Percentiles rank a stretch among this genome's conserved stretches.
These are phyloP conservation scores for Casuarina equisetifolia DNA, from an alignment of 306 rosid genomes.

Conservation along the genomic window DNA sequence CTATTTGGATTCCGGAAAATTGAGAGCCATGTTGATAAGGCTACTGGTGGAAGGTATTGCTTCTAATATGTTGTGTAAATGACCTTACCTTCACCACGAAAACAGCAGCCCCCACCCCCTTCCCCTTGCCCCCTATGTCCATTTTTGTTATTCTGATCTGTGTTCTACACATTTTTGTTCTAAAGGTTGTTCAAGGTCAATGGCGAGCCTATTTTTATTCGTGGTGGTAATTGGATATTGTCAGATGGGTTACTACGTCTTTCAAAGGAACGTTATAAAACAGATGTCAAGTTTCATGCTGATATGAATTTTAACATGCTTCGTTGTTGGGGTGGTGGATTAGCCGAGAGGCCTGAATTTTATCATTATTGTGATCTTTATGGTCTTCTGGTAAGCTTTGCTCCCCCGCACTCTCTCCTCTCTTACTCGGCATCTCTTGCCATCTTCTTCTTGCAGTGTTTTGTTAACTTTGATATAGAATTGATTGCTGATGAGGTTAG, in stretches of 20 bases:
- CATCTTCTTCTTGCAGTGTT: neutral
- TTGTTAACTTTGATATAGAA: neutral
- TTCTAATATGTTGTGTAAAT: slow-evolving; percentile 2
- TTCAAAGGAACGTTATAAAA: slow-evolving; percentile 75
- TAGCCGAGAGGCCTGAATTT: slow-evolving; percentile 94
- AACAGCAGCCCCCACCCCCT: neutral
- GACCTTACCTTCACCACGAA: neutral
- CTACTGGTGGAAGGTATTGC: slow-evolving; percentile 86
- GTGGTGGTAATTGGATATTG: slow-evolving; percentile 97
- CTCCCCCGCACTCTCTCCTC: slow-evolving; percentile 13
- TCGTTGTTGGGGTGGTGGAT: slow-evolving; percentile 98
- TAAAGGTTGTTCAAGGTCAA: slow-evolving; percentile 90
- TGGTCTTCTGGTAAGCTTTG: slow-evolving; percentile 78
- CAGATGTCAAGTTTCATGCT: slow-evolving; percentile 92
- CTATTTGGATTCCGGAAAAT: slow-evolving; percentile 90
- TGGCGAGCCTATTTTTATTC: slow-evolving; percentile 82
- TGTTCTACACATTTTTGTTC: slow-evolving; percentile 21
- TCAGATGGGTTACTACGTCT: slow-evolving; percentile 92
- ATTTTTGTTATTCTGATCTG: slow-evolving; percentile 17
- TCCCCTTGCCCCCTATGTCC: neutral
- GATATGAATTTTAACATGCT: slow-evolving; percentile 97
- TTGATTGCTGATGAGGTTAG: neutral
- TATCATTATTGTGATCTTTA: slow-evolving; percentile 84
- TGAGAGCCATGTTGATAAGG: slow-evolving; percentile 71
- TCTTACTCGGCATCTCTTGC: neutral